Evolutionary conservation across 345 rosid genomes (phyloP).

Genomic region (Conringia planisiliqua): DNA sequence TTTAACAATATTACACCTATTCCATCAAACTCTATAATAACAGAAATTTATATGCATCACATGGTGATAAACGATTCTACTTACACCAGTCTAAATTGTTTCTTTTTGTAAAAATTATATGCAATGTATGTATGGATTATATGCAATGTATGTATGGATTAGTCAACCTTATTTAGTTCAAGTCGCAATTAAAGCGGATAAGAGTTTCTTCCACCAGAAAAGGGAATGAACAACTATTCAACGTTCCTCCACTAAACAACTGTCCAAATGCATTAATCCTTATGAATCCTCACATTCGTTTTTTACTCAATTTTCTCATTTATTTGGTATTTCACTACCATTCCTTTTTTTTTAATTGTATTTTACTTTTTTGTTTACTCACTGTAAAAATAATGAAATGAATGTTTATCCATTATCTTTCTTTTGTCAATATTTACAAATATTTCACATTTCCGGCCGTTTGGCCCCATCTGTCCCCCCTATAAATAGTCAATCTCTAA

Average conservation of each 20-base stretch:
- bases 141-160: not conserved
- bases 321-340: slow-evolving; percentile 15
- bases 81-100: no score
- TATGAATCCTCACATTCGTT: not conserved
- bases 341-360: not conserved
- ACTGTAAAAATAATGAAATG: not conserved
- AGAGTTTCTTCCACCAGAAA: no score
- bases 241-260: slow-evolving; percentile 19
- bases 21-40: no score
- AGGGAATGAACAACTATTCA: not conserved
- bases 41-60: no score
- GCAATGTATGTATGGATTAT: no score
- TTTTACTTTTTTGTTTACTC: not conserved
- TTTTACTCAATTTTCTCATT: not conserved
- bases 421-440: not conserved
- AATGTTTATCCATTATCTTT: not conserved
- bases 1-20: no score
- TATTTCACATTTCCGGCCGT: slow-evolving; percentile 5
- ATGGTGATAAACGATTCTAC: no score
- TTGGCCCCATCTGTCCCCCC: slow-evolving; percentile 2
- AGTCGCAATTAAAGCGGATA: slow-evolving; percentile 9
- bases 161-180: slow-evolving; percentile 32
- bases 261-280: slow-evolving; percentile 12
- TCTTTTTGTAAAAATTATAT: not conserved
- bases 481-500: slow-evolving; percentile 19